Evolutionary conservation across 202 grass and related monocot genomes (phyloP).

Genomic region (Zoysia matrella): DNA sequence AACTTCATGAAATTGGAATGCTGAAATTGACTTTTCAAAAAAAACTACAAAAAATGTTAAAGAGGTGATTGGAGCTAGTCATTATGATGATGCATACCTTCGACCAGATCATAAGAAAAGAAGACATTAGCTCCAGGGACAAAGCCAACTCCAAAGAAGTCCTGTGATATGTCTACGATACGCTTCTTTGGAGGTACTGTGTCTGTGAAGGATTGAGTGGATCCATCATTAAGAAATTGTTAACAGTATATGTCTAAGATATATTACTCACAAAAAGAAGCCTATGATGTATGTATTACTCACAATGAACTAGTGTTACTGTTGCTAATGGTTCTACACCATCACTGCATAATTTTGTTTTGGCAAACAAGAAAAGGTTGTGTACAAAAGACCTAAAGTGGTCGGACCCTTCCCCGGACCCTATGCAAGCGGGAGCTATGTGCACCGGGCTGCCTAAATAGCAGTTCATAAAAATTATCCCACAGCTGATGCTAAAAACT

Average conservation of each 20-base stretch:
- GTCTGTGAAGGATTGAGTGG: constrained; percentile 61
- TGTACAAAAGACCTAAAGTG: too few species aligned
- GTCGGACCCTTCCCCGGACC: too few species aligned
- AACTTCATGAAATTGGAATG: constrained; percentile 13
- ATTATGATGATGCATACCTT: constrained; percentile 58
- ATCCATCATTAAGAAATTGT: constrained; percentile 31
- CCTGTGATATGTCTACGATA: constrained; percentile 75
- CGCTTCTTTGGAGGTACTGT: constrained; percentile 91
- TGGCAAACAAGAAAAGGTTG: too few species aligned
- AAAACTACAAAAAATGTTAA: neutral
- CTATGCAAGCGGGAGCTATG: too few species aligned
- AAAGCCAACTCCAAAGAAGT: constrained; percentile 87
- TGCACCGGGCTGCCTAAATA: too few species aligned
- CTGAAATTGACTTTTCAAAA: neutral
- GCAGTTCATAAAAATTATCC: too few species aligned
- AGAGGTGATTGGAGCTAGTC: constrained; percentile 9
- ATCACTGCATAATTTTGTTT: too few species aligned
- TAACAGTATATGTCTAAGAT: neutral
- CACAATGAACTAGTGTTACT: too few species aligned
- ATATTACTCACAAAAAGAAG: too few species aligned
- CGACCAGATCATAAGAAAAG: constrained; percentile 87
- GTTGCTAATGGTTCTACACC: too few species aligned
- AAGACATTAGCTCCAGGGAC: constrained; percentile 88
- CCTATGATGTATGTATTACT: too few species aligned
- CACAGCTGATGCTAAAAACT: too few species aligned